A percentile compares a stretch with the other conserved stretches of the same genome.
These are phyloP conservation scores for Picea engelmannii DNA, from an alignment of 83 land plant genomes.

Conservation along the genomic window DNA sequence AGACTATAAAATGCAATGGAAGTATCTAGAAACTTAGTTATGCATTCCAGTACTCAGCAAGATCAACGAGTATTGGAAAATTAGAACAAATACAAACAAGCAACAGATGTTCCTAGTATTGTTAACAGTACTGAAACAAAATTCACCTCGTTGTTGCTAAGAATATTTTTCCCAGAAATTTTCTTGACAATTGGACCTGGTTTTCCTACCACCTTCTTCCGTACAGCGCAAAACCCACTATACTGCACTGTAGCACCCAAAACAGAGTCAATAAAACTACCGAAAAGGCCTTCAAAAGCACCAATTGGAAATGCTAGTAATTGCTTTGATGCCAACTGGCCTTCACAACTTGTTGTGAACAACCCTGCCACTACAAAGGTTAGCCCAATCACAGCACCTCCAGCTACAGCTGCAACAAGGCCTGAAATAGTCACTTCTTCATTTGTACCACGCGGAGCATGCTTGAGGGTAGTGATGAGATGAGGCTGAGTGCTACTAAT, in stretches of 20 bases:
- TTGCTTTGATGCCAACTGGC: conserved; percentile 46
- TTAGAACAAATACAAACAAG: conserved; percentile 59
- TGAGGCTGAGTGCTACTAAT: no score
- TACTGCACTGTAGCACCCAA: conserved; percentile 73
- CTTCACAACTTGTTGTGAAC: conserved; percentile 51
- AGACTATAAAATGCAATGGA: neutral
- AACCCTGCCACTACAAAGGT: conserved; percentile 67
- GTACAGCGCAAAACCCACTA: conserved; percentile 84
- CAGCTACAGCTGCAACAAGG: no score
- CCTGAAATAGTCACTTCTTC: no score
- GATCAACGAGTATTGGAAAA: neutral
- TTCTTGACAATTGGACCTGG: conserved; percentile 50
- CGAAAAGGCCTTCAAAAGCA: conserved; percentile 64
- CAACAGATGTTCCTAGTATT: conserved; percentile 57
- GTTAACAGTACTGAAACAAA: conserved; percentile 32
- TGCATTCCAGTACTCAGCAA: neutral
- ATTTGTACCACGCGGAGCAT: conserved; percentile 48
- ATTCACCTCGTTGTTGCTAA: no score
- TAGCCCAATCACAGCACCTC: conserved; percentile 5
- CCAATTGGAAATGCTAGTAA: conserved; percentile 72
- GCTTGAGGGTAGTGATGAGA: conserved; percentile 24
- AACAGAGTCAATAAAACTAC: conserved; percentile 47
- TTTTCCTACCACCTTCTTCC: conserved; percentile 91
- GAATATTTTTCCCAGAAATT: no score
- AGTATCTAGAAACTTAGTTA: neutral